Evolutionary conservation across 2,329 filamentous ascomycete species (phyloP), one percentile per base, ranked within the genome.

Genomic region (Aspergillus aculeatus): DNA sequence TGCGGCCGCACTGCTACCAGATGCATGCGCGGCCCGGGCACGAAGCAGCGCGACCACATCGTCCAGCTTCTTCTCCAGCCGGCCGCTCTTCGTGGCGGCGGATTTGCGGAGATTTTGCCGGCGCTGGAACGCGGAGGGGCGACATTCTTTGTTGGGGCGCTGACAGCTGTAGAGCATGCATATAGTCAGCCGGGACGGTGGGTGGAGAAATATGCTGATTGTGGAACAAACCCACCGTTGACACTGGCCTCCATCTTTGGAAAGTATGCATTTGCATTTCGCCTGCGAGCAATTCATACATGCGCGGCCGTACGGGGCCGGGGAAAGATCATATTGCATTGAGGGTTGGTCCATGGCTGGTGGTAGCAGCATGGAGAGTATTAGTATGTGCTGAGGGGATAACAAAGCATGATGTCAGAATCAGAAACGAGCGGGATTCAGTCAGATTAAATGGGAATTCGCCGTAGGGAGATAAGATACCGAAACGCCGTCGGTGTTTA

Each of bases 111-210:
- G 48, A 1, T 56, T 61, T 14, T 67, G 72, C 48, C 70, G 73
- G 38, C 77, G 71, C 9, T 73, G 63, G 26, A 75, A 67, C 23
- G 66, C 59, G 11, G 76, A 71, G 12, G 77, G 76, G 4, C 70
- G 68, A 61, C 80, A 81, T 32, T 74, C 65, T 62, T 77, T 78
- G n/a, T 74, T 72, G 1, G 81, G 64, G 4, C 79, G 78, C 54
- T 73, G 68, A 52, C 80, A 82, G 56, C 80, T 76, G 38, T 60
- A 48, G 47, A 1, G 7, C 12, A 19, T 16, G n/a, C 14, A 44
- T 9, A 6, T 26, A 29, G 5, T 50, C 26, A 55, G 41, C 24
- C 26, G 10, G 11, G 14, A 10, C 16, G 44, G 21, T 19, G 32
- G 16, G 2, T 6, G 56, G 16, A 9, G 9, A 1, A 2, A 10